Evolutionary conservation across 345 rosid genomes (phyloP), one percentile per base, ranked within the genome.

Genomic region (Euphorbia tirucalli): DNA sequence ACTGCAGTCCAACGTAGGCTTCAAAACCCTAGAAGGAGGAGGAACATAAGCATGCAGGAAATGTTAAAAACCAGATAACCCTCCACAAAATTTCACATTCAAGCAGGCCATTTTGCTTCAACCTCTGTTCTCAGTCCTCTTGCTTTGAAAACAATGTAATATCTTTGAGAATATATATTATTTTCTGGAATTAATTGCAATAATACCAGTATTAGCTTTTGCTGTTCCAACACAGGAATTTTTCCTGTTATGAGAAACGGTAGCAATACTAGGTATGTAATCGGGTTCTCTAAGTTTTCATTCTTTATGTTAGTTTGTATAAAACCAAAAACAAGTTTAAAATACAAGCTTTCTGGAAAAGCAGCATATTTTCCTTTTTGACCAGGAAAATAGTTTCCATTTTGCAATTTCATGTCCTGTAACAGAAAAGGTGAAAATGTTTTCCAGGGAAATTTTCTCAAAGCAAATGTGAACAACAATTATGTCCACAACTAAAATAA

Each of bases 1-100:
- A 71, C 79, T 80, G 89, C 28, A 93, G 60, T 69, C 99, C 99
- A 44, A 93, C 91, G 66, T 91, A 96, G 65, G 96, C 98, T 86
- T 96, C 96, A 56, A 89, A 96, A 59, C 92, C 98, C 99, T 96
- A 81, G 30, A 66, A 24, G 5, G 8, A 80, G 35, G 56, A 75
- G 27, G 54, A 62, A 49, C 61, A 67, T 35, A 48, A 67, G 62
- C 71, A 80, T 60, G 67, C 54, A 31, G 58, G 44, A 57, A 27
- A 21, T 24, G 13, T 13, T 11, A 7, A 65, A 56, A 46, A 35
- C 25, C 27, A n/a, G 10, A 14, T 1, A 1, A 19, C 8, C 39
- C 54, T 27, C 56, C 56, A 5, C 25, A 50, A 56, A 7, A 24
- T 67, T 27, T 22, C 31, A 18, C 41, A 66, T 48, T 49, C 11